Evolutionary conservation across 495 filamentous ascomycete genomes (phyloP).

Genomic region (Penicillium bovifimosum): DNA sequence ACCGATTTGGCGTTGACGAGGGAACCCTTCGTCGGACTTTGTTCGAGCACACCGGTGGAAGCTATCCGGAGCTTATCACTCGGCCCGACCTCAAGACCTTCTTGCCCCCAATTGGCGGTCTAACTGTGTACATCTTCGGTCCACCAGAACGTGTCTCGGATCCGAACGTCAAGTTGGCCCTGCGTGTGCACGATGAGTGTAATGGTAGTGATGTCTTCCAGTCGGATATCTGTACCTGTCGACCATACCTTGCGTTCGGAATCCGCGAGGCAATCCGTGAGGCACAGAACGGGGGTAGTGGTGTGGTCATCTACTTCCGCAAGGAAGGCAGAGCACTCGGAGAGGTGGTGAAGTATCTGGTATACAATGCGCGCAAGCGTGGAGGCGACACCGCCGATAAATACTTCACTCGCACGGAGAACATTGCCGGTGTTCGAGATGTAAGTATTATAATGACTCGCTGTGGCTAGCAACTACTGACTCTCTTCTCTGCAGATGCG

Average conservation of each 20-base stretch:
- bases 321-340: conserved; percentile 94
- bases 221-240: conserved; percentile 96
- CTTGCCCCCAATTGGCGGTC: conserved; percentile 89
- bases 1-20: conserved; percentile 93
- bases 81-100: conserved; percentile 92
- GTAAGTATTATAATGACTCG: too few species aligned
- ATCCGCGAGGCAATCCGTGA: conserved; percentile 96
- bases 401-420: conserved; percentile 95
- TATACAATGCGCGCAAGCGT: conserved; percentile 87
- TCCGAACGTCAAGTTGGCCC: conserved; percentile 72
- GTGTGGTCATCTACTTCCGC: conserved; percentile 98
- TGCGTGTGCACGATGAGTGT: conserved; percentile 95
- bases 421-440: conserved; percentile 89
- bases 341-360: conserved; percentile 96
- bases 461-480: too few species aligned
- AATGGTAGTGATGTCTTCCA: conserved; percentile 98
- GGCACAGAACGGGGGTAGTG: conserved; percentile 89
- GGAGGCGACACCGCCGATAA: conserved; percentile 87
- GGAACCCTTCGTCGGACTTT: conserved; percentile 75
- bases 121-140: conserved; percentile 97
- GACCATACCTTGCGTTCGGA: conserved; percentile 94
- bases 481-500: conserved; percentile 57
- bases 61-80: conserved; percentile 89
- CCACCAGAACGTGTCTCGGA: conserved; percentile 91
- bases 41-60: conserved; percentile 93